Percentiles rank a stretch among this genome's conserved stretches.
Evolutionary conservation across 1,284 basidiomycete genomes (phyloP).

Genomic region (Trametes sp.): DNA sequence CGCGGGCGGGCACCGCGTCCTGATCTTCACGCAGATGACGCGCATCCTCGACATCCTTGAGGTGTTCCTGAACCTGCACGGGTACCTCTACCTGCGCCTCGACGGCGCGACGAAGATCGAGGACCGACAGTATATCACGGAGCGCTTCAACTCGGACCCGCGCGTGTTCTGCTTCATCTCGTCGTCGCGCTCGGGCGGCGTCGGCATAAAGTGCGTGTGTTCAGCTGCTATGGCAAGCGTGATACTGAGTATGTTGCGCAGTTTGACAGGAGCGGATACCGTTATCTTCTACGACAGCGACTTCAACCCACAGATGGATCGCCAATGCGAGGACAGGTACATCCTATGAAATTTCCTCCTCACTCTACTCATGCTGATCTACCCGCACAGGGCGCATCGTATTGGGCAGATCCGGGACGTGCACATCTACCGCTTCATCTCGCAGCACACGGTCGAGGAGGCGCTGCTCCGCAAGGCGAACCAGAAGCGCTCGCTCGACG

Average conservation of each 20-base stretch:
- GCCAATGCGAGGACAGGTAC: conserved; percentile 94
- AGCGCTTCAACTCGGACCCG: conserved; percentile 95
- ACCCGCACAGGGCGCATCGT: conserved; percentile 76
- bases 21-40: conserved; percentile 99
- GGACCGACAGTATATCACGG: conserved; percentile 94
- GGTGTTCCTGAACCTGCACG: conserved; percentile 92
- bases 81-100: conserved; percentile 91
- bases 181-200: conserved; percentile 91
- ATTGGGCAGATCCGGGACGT: conserved; percentile 98
- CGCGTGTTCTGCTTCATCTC: conserved; percentile 94
- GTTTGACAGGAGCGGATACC: conserved; percentile 95
- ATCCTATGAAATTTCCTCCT: not conserved
- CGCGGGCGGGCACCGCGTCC: conserved; percentile 85
- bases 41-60: conserved; percentile 94
- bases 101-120: conserved; percentile 97
- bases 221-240: not conserved
- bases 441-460: conserved; percentile 93
- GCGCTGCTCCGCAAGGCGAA: conserved; percentile 97
- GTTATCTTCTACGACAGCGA: conserved; percentile 98
- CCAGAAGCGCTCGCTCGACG: conserved; percentile 92
- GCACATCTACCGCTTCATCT: conserved; percentile 96
- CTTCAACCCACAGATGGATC: conserved; percentile 98
- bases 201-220: conserved; percentile 88
- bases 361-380: conserved; percentile 1
- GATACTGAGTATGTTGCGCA: conserved; percentile 37